Evolutionary conservation across 2,329 filamentous ascomycete genomes (phyloP), one percentile per base, ranked within the genome.

Genomic region (Parafenestella ontariensis): DNA sequence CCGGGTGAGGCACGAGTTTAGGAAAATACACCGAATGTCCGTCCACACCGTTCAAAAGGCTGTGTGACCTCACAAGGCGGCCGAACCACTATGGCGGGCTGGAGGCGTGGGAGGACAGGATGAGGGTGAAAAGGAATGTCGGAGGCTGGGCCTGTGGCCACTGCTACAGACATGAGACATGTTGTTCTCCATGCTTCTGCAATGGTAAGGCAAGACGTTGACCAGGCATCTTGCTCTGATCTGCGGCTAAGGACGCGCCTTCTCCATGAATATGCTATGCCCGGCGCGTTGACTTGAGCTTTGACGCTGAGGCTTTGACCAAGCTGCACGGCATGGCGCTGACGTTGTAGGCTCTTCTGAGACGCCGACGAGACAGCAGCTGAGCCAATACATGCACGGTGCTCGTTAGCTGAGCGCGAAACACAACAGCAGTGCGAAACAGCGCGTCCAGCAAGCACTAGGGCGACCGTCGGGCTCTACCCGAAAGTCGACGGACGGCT

Each of bases 361-460:
- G 69, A 74, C 70, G 65, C 50, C 56, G 56, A 55, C 68, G 67
- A 73, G 68, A 73, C 71, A 58, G 44, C 44, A 51, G 54, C 47
- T 62, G 51, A 48, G 64, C 70, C 66, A 72, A 72, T 70, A 23
- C 56, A 53, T 17, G 51, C 20, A 17, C 40, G 31, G 44, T 54
- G 62, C 43, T 53, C 49, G 39, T 47, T n/a, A 49, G 45, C 45
- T 50, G 53, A 49, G 58, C 51, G 58, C 48, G 55, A 59, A 60
- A 54, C 53, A 61, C 47, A 52, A 43, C 54, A 62, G 52, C 56
- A 49, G 61, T 49, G 56, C 56, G 58, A 48, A 28, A 49, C 47
- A 49, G 58, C 54, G 54, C 52, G 48, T 56, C 36, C 33, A 34
- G 24, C 26, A 18, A 18, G 42, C 37, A 39, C 42, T 52, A 54